These are phyloP conservation scores for Fusarium scirpi DNA, from an alignment of 2,329 filamentous ascomycete species.

Conservation along the genomic window DNA sequence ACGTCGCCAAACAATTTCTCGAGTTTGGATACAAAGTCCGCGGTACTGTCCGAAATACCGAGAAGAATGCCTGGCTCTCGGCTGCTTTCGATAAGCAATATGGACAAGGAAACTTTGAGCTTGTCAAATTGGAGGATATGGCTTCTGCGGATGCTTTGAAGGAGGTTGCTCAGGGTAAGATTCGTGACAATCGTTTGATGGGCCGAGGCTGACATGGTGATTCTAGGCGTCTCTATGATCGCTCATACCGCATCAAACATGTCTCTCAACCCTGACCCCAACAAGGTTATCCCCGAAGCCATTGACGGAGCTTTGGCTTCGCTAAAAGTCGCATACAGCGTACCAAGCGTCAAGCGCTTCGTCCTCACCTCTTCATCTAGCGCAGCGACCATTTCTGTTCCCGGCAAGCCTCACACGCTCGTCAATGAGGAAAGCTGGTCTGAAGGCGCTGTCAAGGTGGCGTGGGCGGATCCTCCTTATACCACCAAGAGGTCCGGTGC, in stretches of 20 bases:
- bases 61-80: conserved; percentile 51
- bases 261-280: conserved; percentile 52
- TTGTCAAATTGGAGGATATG: conserved; percentile 53
- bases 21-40: conserved; percentile 57
- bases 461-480: conserved; percentile 55
- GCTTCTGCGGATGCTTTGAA: conserved; percentile 41
- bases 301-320: conserved; percentile 47
- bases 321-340: conserved; percentile 52
- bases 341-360: conserved; percentile 54
- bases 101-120: conserved; percentile 51
- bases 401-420: background rate
- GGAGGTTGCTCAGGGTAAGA: conserved; percentile 46
- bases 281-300: conserved; percentile 53
- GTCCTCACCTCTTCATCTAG: conserved; percentile 46
- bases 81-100: conserved; percentile 50
- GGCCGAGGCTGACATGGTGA: background rate
- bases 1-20: conserved; percentile 56
- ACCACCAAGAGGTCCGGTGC: conserved; percentile 38
- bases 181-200: rapidly evolving
- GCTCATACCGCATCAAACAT: conserved; percentile 55
- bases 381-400: background rate
- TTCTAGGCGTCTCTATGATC: conserved; percentile 47
- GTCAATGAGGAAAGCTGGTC: conserved; percentile 50
- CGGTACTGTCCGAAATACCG: conserved; percentile 55
- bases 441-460: conserved; percentile 48